A percentile compares a stretch with the other conserved stretches of the same genome.
These are phyloP conservation scores for Trichosanthes truncata DNA, from an alignment of 306 rosid species.

Conservation along the genomic window DNA sequence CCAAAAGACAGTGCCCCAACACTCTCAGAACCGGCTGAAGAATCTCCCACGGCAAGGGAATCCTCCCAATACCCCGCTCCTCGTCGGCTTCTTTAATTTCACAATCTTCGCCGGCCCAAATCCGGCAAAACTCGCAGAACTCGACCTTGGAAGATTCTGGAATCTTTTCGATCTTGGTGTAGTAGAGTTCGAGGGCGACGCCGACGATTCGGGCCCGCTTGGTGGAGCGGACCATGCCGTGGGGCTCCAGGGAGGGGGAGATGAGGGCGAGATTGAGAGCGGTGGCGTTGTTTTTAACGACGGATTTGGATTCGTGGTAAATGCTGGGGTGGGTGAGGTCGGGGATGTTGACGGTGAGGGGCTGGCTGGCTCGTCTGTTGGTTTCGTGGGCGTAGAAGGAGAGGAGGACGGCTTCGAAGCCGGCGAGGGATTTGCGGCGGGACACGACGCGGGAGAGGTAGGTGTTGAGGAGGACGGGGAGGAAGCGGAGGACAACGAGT, in stretches of 20 bases:
- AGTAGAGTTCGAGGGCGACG: slow-evolving; percentile 49
- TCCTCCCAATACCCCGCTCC: slow-evolving; percentile 23
- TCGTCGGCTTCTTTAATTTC: not conserved
- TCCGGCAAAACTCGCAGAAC: slow-evolving; percentile 46
- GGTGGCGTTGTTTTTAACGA: slow-evolving; percentile 23
- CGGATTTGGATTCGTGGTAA: slow-evolving; percentile 43
- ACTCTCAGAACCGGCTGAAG: slow-evolving; percentile 51
- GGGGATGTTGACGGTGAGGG: slow-evolving; percentile 42
- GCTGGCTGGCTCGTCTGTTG: slow-evolving; percentile 38
- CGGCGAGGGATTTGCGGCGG: slow-evolving; percentile 44
- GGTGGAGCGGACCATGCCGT: slow-evolving; percentile 55
- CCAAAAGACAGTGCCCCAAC: slow-evolving; percentile 56
- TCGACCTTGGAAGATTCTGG: slow-evolving; percentile 39
- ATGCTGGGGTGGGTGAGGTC: slow-evolving; percentile 46
- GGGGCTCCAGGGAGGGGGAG: slow-evolving; percentile 52
- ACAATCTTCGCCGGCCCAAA: slow-evolving; percentile 29
- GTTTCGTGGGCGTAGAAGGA: slow-evolving; percentile 69
- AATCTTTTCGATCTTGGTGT: slow-evolving; percentile 30
- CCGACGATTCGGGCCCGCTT: slow-evolving; percentile 56
- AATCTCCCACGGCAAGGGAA: slow-evolving; percentile 64
- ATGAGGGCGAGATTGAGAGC: slow-evolving; percentile 26
- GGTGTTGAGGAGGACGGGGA: slow-evolving; percentile 47
- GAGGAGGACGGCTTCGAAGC: slow-evolving; percentile 68
- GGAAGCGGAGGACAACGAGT: slow-evolving; percentile 56
- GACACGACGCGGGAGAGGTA: slow-evolving; percentile 53